phyloP scores from a whole-genome alignment of 257 asterid species.

The Nicotiana knightiana region DNA sequence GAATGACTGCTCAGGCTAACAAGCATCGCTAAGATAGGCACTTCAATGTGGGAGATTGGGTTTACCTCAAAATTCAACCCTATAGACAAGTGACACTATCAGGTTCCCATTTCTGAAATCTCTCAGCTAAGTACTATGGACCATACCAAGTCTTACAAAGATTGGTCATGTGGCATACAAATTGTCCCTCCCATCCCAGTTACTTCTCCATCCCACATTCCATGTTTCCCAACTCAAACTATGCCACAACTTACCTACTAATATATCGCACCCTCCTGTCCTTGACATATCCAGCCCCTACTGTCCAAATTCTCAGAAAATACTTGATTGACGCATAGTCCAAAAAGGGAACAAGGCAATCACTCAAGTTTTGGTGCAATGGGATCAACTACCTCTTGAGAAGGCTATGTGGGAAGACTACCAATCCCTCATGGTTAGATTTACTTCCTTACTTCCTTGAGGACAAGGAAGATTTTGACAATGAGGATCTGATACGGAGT shows the following conservation, averaged over 20 bases:
- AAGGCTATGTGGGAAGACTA: too few species aligned
- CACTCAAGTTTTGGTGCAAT: too few species aligned
- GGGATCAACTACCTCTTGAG: too few species aligned
- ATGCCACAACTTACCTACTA: not conserved
- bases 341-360: too few species aligned
- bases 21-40: not conserved
- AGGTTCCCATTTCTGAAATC: not conserved
- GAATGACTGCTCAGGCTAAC: not conserved
- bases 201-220: not conserved
- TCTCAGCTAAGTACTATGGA: not conserved
- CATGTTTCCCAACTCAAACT: not conserved
- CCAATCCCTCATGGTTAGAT: too few species aligned
- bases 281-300: too few species aligned
- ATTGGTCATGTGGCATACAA: not conserved
- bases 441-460: too few species aligned
- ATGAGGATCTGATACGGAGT: too few species aligned
- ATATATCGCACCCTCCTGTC: too few species aligned
- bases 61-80: not conserved
- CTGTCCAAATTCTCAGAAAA: too few species aligned
- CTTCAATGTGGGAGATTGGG: not conserved
- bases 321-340: too few species aligned
- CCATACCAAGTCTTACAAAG: not conserved
- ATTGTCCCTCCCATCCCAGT: not conserved
- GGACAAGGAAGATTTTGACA: too few species aligned
- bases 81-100: not conserved